These are phyloP conservation scores for Cyberlindnera mrakii DNA, from an alignment of 805 yeast genomes.

Conservation along the genomic window DNA sequence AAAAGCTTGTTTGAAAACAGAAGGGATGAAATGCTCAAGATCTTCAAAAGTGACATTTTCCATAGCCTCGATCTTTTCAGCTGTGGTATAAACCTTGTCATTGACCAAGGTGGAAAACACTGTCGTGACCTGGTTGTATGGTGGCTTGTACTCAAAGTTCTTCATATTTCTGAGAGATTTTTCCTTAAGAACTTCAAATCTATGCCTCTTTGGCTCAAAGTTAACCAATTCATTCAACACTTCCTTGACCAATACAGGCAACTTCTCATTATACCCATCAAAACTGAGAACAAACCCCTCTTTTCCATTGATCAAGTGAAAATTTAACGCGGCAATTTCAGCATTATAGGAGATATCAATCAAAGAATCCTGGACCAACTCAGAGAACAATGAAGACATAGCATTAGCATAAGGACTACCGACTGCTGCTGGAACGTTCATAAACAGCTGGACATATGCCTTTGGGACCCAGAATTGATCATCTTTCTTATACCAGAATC, in stretches of 20 bases:
- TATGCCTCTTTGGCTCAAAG: conserved; percentile 44
- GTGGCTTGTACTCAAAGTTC: conserved; percentile 67
- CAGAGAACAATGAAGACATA: conserved; percentile 56
- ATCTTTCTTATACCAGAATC: conserved; percentile 86
- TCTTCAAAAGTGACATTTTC: conserved; percentile 41
- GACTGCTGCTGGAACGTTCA: conserved; percentile 60
- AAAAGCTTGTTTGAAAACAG: conserved; percentile 53
- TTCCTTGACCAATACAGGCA: conserved; percentile 53
- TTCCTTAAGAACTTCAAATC: conserved; percentile 66
- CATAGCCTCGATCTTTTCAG: conserved; percentile 51
- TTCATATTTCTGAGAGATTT: conserved; percentile 54
- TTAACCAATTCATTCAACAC: conserved; percentile 48
- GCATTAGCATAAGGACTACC: conserved; percentile 54
- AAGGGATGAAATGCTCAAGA: conserved; percentile 43
- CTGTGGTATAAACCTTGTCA: conserved; percentile 61
- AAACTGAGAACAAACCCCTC: conserved; percentile 68
- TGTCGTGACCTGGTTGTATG: conserved; percentile 71
- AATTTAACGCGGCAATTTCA: conserved; percentile 67
- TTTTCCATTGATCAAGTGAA: conserved; percentile 49
- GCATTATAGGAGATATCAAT: conserved; percentile 81
- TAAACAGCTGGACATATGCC: conserved; percentile 58
- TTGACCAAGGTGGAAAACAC: conserved; percentile 59
- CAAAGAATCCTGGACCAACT: conserved; percentile 68
- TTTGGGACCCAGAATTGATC: conserved; percentile 87
- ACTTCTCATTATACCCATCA: conserved; percentile 80